Evolutionary conservation across 768 basidiomycete species (phyloP), one percentile per base, ranked within the genome.

Genomic region (Tulasnella sp.): DNA sequence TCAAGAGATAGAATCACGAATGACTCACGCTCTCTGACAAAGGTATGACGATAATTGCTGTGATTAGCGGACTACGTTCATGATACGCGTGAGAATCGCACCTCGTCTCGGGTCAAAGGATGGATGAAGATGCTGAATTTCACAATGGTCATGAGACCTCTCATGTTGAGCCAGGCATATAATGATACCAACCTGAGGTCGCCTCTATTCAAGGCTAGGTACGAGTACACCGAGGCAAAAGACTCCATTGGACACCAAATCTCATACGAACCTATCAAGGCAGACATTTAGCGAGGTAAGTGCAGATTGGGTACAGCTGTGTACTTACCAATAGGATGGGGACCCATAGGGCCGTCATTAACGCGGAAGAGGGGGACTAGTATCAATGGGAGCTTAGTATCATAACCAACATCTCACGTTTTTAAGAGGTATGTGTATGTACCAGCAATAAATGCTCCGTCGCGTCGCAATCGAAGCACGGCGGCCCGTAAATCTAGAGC

Each of bases 201-300:
- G 3, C 85, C 86, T 44, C 82, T 76, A 67, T 89, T 78, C 69
- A 82, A 68, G 64, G 78, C 81, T 15, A 89, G 74, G 62, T 87
- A 89, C 9, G 86, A 88, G 67, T 81, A 89, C n/a, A 89, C 82
- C 0, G 83, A 76, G 0, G 78, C 71, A 66, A 89, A 89, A 1
- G 85, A 85, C 64, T 86, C 83, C 0, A 79, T 75, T 0, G 87
- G 87, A 24, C 77, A 82, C 87, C 87, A 89, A 19, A 88, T 82
- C 65, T 88, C 87, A 65, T 87, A 88, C 0, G 86, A 88, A 3
- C 87, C 87, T 86, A 55, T 27, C 32, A 11, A 21, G 21, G 44
- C 9, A 58, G 24, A 15, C 21, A 21, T 26, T 63, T 3, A 45
- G 8, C 27, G 27, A 8, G 4, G 19, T n/a, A n/a, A n/a, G n/a